A percentile compares a stretch with the other conserved stretches of the same genome.
Evolutionary conservation across 495 filamentous ascomycete genomes (phyloP).

Genomic region (Haplographium delicatum): DNA sequence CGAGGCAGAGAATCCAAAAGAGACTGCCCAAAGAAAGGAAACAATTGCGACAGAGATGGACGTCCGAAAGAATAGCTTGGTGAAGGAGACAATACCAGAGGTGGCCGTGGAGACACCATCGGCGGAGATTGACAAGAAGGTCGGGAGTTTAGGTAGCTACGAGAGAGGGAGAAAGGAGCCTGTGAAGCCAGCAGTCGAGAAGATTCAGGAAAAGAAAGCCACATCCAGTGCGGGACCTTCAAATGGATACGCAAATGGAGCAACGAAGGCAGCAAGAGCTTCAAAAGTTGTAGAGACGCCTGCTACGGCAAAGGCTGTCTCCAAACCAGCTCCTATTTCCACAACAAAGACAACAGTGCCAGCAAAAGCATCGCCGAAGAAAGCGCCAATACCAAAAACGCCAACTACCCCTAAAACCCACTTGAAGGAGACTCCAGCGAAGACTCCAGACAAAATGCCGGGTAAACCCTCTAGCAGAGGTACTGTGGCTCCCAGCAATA

Average conservation of each 20-base stretch:
- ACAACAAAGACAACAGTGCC: slow-evolving; percentile 31
- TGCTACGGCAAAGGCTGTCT: slow-evolving; percentile 30
- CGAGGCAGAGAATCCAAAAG: slow-evolving; percentile 14
- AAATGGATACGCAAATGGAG: slow-evolving; percentile 21
- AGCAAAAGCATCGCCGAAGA: slow-evolving; percentile 29
- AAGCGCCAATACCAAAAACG: slow-evolving; percentile 26
- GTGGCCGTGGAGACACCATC: slow-evolving; percentile 16
- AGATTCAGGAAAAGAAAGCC: slow-evolving; percentile 14
- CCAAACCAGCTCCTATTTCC: slow-evolving; percentile 39
- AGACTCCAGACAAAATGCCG: slow-evolving; percentile 11
- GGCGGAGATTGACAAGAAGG: slow-evolving; percentile 21
- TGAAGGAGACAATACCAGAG: slow-evolving; percentile 22
- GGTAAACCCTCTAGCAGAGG: slow-evolving; percentile 16
- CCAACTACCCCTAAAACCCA: slow-evolving; percentile 19
- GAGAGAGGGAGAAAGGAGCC: slow-evolving; percentile 4
- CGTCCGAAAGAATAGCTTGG: slow-evolving; percentile 10
- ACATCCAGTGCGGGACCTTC: background rate
- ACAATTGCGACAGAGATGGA: slow-evolving; percentile 16
- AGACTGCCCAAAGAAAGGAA: slow-evolving; percentile 13
- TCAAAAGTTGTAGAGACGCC: slow-evolving; percentile 24
- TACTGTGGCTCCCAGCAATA: slow-evolving; percentile 7
- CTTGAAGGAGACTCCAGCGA: slow-evolving; percentile 3
- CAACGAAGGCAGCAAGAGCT: slow-evolving; percentile 19
- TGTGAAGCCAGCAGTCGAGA: background rate
- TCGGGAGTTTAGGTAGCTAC: background rate